phyloP scores from a whole-genome alignment of 1,284 basidiomycete species.

The Leccinum angustisporum region DNA sequence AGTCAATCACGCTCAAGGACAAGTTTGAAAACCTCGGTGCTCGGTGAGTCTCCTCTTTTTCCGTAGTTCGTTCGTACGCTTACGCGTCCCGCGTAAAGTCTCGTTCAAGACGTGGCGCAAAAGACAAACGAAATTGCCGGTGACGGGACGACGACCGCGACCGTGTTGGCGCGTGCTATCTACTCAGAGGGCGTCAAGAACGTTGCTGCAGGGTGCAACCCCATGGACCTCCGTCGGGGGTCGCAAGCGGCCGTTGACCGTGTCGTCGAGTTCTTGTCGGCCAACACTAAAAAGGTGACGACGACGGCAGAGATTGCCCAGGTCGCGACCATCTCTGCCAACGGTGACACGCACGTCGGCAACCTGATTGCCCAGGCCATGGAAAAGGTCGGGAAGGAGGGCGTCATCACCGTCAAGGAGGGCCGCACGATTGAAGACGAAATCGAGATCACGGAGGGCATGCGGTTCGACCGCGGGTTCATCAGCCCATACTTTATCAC shows the following conservation, averaged over 20 bases:
- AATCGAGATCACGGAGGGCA: conserved; percentile 99
- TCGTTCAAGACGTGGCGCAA: conserved; percentile 93
- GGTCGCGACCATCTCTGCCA: conserved; percentile 98
- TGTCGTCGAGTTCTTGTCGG: conserved; percentile 89
- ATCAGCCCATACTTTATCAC: conserved; percentile 99
- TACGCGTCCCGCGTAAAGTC: conserved; percentile 43
- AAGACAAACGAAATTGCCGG: conserved; percentile 98
- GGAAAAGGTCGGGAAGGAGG: conserved; percentile 99
- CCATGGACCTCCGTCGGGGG: conserved; percentile 97
- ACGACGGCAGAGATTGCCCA: conserved; percentile 97
- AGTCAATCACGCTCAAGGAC: conserved; percentile 93
- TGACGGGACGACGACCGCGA: conserved; percentile 98
- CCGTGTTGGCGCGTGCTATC: conserved; percentile 95
- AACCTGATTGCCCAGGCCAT: conserved; percentile 97
- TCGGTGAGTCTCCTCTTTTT: conserved; percentile 63
- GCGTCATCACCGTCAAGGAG: conserved; percentile 99
- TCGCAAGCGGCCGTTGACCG: conserved; percentile 96
- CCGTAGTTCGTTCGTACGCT: conserved; percentile 2
- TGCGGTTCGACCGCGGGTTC: conserved; percentile 99
- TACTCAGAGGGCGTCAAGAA: conserved; percentile 99
- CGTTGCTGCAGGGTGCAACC: conserved; percentile 98
- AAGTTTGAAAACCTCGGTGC: conserved; percentile 99
- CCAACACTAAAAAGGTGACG: conserved; percentile 92
- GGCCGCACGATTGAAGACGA: conserved; percentile 97
- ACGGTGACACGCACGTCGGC: conserved; percentile 93